phyloP scores from a whole-genome alignment of 148 eudicot genomes.

The Arbutus unedo region DNA sequence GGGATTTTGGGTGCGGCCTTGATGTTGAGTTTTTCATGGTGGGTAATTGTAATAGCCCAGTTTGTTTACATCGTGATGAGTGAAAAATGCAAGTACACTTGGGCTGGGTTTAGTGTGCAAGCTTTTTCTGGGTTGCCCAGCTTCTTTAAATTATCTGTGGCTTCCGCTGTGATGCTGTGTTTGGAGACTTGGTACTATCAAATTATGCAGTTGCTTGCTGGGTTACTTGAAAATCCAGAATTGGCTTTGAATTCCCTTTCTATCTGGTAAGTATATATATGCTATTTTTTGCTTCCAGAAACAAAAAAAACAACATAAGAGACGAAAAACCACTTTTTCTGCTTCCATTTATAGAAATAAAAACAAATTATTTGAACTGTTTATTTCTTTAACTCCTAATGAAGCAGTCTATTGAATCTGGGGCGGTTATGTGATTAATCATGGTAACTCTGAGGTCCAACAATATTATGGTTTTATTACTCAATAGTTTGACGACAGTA shows the following conservation, averaged over 20 bases:
- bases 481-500: too few species aligned
- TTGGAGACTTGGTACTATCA: conserved; percentile 33
- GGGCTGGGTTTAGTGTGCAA: conserved; percentile 26
- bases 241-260: conserved; percentile 29
- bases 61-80: conserved; percentile 24
- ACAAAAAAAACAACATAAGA: too few species aligned
- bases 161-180: conserved; percentile 39
- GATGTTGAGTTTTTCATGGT: conserved; percentile 26
- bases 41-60: conserved; percentile 24
- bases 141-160: conserved; percentile 26
- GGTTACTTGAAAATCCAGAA: conserved; percentile 25
- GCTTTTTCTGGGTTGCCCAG: conserved; percentile 28
- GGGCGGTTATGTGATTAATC: too few species aligned
- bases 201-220: conserved; percentile 24
- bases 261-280: conserved; percentile 28
- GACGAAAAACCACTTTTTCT: too few species aligned
- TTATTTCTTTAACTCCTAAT: too few species aligned
- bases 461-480: too few species aligned
- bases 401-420: too few species aligned
- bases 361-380: too few species aligned
- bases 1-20: conserved; percentile 25
- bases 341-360: too few species aligned
- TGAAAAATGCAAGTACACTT: conserved; percentile 19
- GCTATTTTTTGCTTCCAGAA: too few species aligned
- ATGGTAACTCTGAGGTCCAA: too few species aligned